A percentile compares a stretch with the other conserved stretches of the same genome.
phyloP scores from a whole-genome alignment of 2,329 filamentous ascomycete species.

The Botrytis pseudocinerea region DNA sequence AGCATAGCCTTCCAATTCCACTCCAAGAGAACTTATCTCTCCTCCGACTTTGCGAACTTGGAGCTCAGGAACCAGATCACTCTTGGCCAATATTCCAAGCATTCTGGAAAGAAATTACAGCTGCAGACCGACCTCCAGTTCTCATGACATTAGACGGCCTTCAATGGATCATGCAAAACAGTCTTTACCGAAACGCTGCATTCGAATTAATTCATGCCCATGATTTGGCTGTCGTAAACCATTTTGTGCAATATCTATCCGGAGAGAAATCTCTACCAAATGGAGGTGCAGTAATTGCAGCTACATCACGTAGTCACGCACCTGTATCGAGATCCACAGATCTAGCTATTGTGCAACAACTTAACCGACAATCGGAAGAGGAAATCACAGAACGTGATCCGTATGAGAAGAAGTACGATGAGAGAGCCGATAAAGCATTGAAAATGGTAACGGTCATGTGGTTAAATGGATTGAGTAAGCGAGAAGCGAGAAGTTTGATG shows the following conservation, averaged over 20 bases:
- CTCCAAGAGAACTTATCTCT: constrained; percentile 62
- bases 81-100: constrained; percentile 80
- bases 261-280: constrained; percentile 61
- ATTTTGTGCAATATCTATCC: constrained; percentile 72
- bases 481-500: constrained; percentile 75
- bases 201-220: constrained; percentile 80
- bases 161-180: constrained; percentile 75
- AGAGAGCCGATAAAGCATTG: constrained; percentile 55
- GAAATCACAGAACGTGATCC: constrained; percentile 50
- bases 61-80: constrained; percentile 71
- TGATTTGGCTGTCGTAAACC: constrained; percentile 73
- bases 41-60: constrained; percentile 65
- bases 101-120: constrained; percentile 76
- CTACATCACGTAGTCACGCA: constrained; percentile 71
- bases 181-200: constrained; percentile 71
- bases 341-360: constrained; percentile 61
- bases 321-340: constrained; percentile 66
- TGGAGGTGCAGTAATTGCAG: constrained; percentile 76
- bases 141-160: constrained; percentile 79
- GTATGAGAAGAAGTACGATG: constrained; percentile 58
- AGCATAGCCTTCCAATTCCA: constrained; percentile 60
- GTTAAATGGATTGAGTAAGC: constrained; percentile 68
- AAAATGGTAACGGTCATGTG: constrained; percentile 54
- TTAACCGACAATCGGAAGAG: constrained; percentile 45
- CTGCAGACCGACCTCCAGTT: constrained; percentile 53